Evolutionary conservation across 345 rosid genomes (phyloP).

Genomic region (Citrus australasica): DNA sequence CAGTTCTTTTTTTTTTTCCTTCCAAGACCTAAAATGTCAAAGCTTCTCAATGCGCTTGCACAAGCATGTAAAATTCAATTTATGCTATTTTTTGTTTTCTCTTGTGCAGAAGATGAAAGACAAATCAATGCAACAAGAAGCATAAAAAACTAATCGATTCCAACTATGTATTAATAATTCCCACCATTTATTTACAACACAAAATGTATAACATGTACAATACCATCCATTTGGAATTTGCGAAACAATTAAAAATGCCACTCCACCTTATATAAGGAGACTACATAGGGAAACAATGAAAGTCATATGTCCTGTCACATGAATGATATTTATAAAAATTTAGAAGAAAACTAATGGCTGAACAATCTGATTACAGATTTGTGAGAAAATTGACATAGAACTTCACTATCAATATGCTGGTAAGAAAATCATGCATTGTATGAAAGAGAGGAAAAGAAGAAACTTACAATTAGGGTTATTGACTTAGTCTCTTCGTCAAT

Average conservation of each 20-base stretch:
- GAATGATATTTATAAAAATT: neutral
- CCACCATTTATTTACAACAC: neutral
- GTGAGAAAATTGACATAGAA: neutral
- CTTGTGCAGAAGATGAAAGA: neutral
- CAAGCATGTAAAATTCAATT: neutral
- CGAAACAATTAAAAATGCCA: neutral
- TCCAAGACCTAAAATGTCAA: neutral
- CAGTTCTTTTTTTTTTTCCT: neutral
- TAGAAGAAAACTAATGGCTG: neutral
- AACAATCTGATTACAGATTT: neutral
- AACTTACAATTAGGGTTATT: slow-evolving; percentile 83
- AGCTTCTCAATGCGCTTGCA: neutral
- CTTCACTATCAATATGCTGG: neutral
- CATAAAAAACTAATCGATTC: neutral
- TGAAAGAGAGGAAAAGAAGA: neutral
- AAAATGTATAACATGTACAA: neutral
- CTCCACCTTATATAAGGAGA: neutral
- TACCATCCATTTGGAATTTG: neutral
- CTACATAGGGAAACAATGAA: neutral
- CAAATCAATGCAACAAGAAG: neutral
- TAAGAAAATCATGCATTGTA: neutral
- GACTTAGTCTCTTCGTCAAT: slow-evolving; percentile 77
- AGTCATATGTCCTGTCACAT: neutral
- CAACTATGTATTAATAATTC: neutral
- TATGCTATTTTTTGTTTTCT: neutral